phyloP scores from a whole-genome alignment of 176 grass and related monocot species.

The Triticum aestivum region IWGSC_CS_RefSeq_v2.1 NC_057812.1:624763222-624763721 shows the following conservation, averaged over 20 bases:
- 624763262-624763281: neutral
- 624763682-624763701: slow-evolving; percentile 30
- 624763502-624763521: neutral
- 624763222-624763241: slow-evolving; percentile 27
- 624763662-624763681: neutral
- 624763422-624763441: slow-evolving; percentile 39
- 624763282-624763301: neutral
- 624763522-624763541: slow-evolving; percentile 18
- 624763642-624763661: neutral
- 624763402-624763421: neutral
- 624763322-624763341: neutral
- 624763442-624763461: slow-evolving; percentile 3
- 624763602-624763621: slow-evolving; percentile 10
- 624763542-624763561: neutral
- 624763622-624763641: neutral
- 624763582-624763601: slow-evolving; percentile 50
- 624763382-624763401: neutral
- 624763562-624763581: slow-evolving; percentile 23
- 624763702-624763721: slow-evolving; percentile 40
- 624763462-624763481: neutral
- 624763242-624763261: neutral
- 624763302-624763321: neutral
- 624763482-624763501: neutral
- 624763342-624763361: slow-evolving; percentile 6
- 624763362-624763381: neutral